Evolutionary conservation across 2,329 filamentous ascomycete species (phyloP), one percentile per base, ranked within the genome.

Genomic region (Botrytis hyacinthi): DNA sequence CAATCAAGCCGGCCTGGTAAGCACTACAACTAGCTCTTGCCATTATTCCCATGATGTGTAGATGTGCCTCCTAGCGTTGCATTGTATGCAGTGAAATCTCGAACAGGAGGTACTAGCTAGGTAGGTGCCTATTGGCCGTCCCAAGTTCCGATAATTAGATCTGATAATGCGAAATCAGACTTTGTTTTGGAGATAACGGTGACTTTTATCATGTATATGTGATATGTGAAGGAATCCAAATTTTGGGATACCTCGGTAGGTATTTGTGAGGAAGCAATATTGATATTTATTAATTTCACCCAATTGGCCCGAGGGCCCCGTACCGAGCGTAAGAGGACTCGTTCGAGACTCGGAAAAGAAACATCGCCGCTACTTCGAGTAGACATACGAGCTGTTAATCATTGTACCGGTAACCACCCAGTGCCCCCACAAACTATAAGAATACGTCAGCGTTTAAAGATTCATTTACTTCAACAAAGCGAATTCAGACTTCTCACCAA

Each of bases 381-480:
- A n/a, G 12, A 32, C 18, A 9, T 32, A 29, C 61, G 44, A 40
- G 14, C 29, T 46, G 14, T 37, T 26, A 40, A 54, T 54, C 9
- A 29, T 22, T 26, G 35, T 57, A 29, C 48, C 18, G 35, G 54
- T 68, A 29, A 48, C 63, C 20, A 66, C 7, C 5, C 32, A 46
- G 10, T 26, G 35, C 37, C 63, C 63, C 63, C 29, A 12, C 29
- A 66, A 48, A 48, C 29, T 37, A 37, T 29, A 57, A 57, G 66
- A 48, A 68, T 68, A 68, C 66, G 37, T 68, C 66, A 68, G 48
- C n/a, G n/a, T 57, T 57, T 57, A 22, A 29, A 68, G 22, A 68
- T 42, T 42, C 16, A 42, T 16, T 57, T 20, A 42, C 35, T 42
- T 26, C n/a, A 26, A 57, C 35, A 68, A n/a, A 32, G 14, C 48